Evolutionary conservation across 2,329 filamentous ascomycete species (phyloP).

Genomic region (Phyllosticta paracitricarpa): DNA sequence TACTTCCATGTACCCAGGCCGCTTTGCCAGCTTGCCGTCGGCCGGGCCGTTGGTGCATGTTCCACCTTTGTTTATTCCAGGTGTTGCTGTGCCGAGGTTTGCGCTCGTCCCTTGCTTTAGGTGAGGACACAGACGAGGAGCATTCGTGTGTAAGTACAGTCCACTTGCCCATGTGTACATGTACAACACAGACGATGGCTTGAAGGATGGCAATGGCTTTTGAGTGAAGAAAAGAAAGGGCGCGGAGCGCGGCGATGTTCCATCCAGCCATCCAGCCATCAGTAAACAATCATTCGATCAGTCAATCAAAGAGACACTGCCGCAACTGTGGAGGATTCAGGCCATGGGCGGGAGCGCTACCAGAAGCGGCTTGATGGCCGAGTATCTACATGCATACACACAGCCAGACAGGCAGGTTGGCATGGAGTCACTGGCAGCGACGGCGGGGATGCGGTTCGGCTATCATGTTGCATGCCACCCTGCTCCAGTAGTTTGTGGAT

Average conservation of each 20-base stretch:
- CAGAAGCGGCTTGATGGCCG: neutral
- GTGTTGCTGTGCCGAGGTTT: neutral
- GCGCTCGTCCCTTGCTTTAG: neutral
- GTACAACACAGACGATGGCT: neutral
- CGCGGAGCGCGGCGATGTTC: neutral
- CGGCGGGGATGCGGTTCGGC: neutral
- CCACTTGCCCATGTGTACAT: neutral
- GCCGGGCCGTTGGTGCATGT: no score
- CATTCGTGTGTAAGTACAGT: no score
- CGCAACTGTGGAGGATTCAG: neutral
- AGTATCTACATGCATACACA: neutral
- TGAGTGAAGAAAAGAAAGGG: neutral
- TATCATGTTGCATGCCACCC: neutral
- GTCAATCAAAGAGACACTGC: neutral
- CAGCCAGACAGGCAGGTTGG: neutral
- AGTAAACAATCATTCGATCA: neutral
- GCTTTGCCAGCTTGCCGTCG: neutral
- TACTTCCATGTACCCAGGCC: no score
- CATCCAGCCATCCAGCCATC: neutral
- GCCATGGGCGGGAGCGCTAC: neutral
- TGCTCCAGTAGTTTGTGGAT: neutral
- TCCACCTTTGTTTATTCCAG: neutral
- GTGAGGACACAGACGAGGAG: no score
- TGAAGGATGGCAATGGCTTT: neutral
- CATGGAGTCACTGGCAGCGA: neutral